These are phyloP conservation scores for Protomyces gravidus DNA, from an alignment of 1,139 yeast genomes.

Conservation along the genomic window DNA sequence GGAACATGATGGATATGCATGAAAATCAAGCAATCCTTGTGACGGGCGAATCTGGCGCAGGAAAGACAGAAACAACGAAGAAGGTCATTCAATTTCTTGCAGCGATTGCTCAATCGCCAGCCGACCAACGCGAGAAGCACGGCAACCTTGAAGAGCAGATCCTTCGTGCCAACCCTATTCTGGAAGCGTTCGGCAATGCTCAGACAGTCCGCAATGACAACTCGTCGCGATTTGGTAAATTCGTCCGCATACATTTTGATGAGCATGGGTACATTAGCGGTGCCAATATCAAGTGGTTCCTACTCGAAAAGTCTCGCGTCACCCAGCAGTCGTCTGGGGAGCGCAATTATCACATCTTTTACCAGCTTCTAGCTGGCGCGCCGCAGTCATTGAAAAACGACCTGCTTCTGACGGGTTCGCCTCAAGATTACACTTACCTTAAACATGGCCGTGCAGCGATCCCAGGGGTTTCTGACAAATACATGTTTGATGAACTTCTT, in stretches of 20 bases:
- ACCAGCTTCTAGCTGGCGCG: conserved; percentile 75
- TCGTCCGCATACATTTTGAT: conserved; percentile 78
- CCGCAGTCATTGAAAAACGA: conserved; percentile 48
- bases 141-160: conserved; percentile 69
- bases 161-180: conserved; percentile 86
- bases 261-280: conserved; percentile 66
- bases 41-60: conserved; percentile 98
- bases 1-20: conserved; percentile 63
- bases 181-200: conserved; percentile 96
- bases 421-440: conserved; percentile 56
- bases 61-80: conserved; percentile 96
- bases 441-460: conserved; percentile 53
- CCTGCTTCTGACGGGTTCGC: conserved; percentile 48
- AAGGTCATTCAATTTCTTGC: conserved; percentile 89
- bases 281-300: conserved; percentile 90
- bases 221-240: conserved; percentile 95
- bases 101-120: conserved; percentile 53
- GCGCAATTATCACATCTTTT: conserved; percentile 88
- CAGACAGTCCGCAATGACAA: conserved; percentile 92
- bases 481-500: conserved; percentile 57
- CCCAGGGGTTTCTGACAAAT: conserved; percentile 68
- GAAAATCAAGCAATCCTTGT: conserved; percentile 87
- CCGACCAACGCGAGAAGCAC: conserved; percentile 27
- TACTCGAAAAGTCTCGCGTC: conserved; percentile 89
- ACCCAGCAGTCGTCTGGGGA: conserved; percentile 71